Percentiles rank a stretch among this genome's conserved stretches.
Conservation (phyloP, 441 rosid genomes). For the Bocquillonia castaneifolia region DNA sequence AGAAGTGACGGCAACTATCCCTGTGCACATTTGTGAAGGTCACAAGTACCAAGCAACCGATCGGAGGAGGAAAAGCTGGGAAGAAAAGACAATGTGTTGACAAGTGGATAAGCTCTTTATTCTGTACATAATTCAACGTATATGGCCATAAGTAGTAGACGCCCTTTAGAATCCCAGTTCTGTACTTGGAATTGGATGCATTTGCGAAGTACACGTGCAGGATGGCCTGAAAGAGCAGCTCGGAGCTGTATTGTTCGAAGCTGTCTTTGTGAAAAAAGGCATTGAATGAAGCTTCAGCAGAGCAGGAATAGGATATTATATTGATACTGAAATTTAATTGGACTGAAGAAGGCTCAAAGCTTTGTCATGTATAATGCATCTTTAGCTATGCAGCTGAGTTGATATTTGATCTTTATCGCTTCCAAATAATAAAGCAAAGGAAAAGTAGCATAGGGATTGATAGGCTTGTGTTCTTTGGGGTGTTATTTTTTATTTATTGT, state of each 20-base stretch:
- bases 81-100: no score
- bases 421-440: neutral
- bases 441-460: neutral
- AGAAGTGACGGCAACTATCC: constrained; percentile 8
- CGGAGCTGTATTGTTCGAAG: neutral
- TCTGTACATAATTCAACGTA: constrained; percentile 20
- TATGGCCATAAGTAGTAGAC: constrained; percentile 6
- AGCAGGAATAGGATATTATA: neutral
- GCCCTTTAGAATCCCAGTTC: neutral
- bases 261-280: constrained; percentile 7
- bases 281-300: constrained; percentile 1
- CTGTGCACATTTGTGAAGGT: constrained; percentile 7
- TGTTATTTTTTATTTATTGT: no score
- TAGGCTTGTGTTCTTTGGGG: neutral
- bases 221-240: constrained; percentile 3
- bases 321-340: neutral
- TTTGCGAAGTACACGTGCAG: neutral
- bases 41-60: neutral
- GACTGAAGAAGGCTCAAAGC: neutral
- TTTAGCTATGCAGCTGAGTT: neutral
- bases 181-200: neutral
- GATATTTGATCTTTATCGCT: neutral
- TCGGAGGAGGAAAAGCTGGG: neutral
- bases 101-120: no score
- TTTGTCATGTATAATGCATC: neutral